A percentile compares a stretch with the other conserved stretches of the same genome.
Conservation (phyloP, 352 stramenopile genomes). For the Phytophthora pluvialis region DNA sequence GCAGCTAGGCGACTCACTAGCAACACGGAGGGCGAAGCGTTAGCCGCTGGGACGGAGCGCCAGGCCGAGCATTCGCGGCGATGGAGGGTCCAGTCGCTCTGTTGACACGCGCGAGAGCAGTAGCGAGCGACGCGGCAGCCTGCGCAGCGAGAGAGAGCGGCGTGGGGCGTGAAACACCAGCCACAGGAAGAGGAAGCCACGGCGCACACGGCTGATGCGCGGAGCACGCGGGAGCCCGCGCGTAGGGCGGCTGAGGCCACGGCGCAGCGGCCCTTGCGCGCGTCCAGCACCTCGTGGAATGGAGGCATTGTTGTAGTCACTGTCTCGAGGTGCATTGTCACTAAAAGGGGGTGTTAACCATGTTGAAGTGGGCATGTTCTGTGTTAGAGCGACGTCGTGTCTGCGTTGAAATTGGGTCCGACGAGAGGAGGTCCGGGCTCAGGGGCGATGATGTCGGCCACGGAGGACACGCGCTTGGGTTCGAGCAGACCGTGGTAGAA, state of each 20-base stretch:
- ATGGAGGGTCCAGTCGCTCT: constrained; percentile 62
- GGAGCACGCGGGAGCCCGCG: constrained; percentile 44
- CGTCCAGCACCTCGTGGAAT: constrained; percentile 34
- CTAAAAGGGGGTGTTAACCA: background rate
- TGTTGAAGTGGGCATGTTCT: too few species aligned
- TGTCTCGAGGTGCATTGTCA: constrained; percentile 2
- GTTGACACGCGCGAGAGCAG: constrained; percentile 72
- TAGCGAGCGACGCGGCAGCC: constrained; percentile 69
- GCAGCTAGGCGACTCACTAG: constrained; percentile 54
- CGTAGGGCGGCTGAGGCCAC: constrained; percentile 41
- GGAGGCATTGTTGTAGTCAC: constrained; percentile 8
- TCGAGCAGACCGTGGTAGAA: constrained; percentile 74
- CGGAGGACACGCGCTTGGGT: constrained; percentile 42
- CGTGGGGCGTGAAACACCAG: constrained; percentile 50
- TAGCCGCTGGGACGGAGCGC: constrained; percentile 34
- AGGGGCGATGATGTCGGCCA: constrained; percentile 52
- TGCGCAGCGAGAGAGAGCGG: constrained; percentile 49
- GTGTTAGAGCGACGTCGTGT: constrained; percentile 48
- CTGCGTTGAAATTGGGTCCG: constrained; percentile 29
- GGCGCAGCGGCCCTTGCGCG: constrained; percentile 53
- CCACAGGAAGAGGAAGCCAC: constrained; percentile 53
- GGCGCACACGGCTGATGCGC: constrained; percentile 31
- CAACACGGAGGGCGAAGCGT: constrained; percentile 55
- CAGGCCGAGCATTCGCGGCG: constrained; percentile 58
- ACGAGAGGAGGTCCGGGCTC: constrained; percentile 49